A percentile compares a stretch with the other conserved stretches of the same genome.
phyloP scores from a whole-genome alignment of 2,329 filamentous ascomycete species.

The Xylaria sp. region DNA sequence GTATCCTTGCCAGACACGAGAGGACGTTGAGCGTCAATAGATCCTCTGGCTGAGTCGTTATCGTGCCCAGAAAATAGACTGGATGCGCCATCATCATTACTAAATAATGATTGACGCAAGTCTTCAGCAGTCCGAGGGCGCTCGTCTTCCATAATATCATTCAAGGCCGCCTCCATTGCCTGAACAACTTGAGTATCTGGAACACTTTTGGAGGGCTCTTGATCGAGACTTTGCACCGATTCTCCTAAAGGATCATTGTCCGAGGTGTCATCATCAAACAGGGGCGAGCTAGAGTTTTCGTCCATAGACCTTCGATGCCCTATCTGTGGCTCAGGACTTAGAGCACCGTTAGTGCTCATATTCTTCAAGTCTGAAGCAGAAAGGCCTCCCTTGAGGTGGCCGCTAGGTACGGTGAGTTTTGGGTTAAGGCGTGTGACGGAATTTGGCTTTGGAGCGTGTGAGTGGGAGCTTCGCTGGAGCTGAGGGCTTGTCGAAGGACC shows the following conservation, averaged over 20 bases:
- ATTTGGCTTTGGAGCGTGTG: conserved; percentile 52
- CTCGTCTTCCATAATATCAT: conserved; percentile 86
- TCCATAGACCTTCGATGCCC: conserved; percentile 72
- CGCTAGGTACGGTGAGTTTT: conserved; percentile 42
- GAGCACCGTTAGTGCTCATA: conserved; percentile 45
- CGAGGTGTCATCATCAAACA: conserved; percentile 84
- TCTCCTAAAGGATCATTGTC: conserved; percentile 73
- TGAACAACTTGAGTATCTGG: conserved; percentile 84
- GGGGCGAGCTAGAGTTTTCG: conserved; percentile 56
- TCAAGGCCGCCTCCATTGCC: conserved; percentile 90
- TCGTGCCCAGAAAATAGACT: conserved; percentile 60
- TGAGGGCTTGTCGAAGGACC: conserved; percentile 38
- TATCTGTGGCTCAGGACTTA: conserved; percentile 48
- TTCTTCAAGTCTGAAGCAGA: conserved; percentile 56
- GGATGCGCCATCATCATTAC: conserved; percentile 56
- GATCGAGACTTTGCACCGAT: conserved; percentile 81
- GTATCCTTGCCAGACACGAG: conserved; percentile 49
- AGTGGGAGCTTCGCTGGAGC: conserved; percentile 43
- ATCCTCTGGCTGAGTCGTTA: conserved; percentile 57
- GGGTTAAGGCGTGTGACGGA: conserved; percentile 51
- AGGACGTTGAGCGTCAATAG: conserved; percentile 45
- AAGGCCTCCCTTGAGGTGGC: conserved; percentile 47
- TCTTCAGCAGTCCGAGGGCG: conserved; percentile 68
- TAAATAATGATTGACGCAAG: conserved; percentile 70
- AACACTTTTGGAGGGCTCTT: conserved; percentile 64